Percentiles rank a stretch among this genome's conserved stretches.
phyloP scores from a whole-genome alignment of 2,329 filamentous ascomycete genomes.

The Penicillium fuscoglaucum region DNA sequence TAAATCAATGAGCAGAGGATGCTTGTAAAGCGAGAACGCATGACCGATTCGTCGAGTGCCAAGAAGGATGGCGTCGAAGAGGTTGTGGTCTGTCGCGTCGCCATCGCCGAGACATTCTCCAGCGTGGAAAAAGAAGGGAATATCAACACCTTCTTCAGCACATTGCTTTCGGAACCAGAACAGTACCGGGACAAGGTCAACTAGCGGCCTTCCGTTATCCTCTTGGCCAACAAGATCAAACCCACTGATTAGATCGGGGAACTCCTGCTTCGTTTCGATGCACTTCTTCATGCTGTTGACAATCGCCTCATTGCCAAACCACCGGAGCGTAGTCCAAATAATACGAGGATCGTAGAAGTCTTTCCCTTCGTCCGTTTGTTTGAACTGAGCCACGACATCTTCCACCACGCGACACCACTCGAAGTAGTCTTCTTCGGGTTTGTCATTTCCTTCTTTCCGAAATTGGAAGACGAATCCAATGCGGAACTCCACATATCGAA shows the following conservation, averaged over 20 bases:
- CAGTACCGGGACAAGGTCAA: constrained; percentile 75
- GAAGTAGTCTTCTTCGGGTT: constrained; percentile 65
- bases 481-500: constrained; percentile 81
- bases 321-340: constrained; percentile 79
- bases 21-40: constrained; percentile 84
- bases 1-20: constrained; percentile 84
- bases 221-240: constrained; percentile 92
- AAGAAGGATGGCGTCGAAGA: constrained; percentile 85
- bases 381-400: constrained; percentile 77
- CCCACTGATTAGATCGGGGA: constrained; percentile 77
- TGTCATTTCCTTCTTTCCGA: constrained; percentile 63
- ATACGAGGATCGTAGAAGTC: constrained; percentile 81
- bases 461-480: constrained; percentile 73
- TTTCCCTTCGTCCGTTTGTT: constrained; percentile 66
- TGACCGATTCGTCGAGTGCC: constrained; percentile 89
- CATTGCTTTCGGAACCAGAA: constrained; percentile 94
- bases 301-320: constrained; percentile 63
- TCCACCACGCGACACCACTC: constrained; percentile 71
- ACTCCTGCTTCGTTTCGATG: constrained; percentile 75
- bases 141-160: constrained; percentile 70
- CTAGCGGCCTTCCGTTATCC: constrained; percentile 72
- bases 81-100: constrained; percentile 73
- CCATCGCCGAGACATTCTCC: constrained; percentile 84
- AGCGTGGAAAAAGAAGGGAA: constrained; percentile 96
- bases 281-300: constrained; percentile 84